Evolutionary conservation across 2,329 filamentous ascomycete species (phyloP), one percentile per base, ranked within the genome.

Genomic region (Pseudodiploospora longispora): DNA sequence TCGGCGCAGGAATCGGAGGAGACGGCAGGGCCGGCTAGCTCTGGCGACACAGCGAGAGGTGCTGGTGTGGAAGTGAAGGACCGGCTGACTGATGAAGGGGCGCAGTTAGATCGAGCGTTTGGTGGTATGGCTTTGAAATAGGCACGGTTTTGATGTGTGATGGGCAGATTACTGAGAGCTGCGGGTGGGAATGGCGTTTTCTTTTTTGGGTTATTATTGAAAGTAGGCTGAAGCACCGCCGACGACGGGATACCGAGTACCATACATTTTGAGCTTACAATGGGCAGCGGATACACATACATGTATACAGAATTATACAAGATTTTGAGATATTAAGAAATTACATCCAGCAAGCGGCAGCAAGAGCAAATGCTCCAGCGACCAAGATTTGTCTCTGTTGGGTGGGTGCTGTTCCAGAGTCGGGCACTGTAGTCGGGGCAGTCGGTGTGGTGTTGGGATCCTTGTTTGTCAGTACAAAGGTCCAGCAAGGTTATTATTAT

Each of bases 91-190:
- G 73, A 76, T 43, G 65, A 74, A 47, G 77, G 76, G 4, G 74
- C 69, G n/a, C 70, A 78, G 55, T 54, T 81, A 50, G 77, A 81
- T 55, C 66, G 74, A 45, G 76, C 71, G 2, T 81, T 81, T 66
- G 76, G 76, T 2, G 66, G 62, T 3, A 63, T 77, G 61, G 59
- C 47, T 6, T 44, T 70, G 47, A 60, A 58, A 46, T 62, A 54
- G 44, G 27, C 38, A 30, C 10, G n/a, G 19, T 19, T 19, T 19
- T 19, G 19, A 19, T 19, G 19, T 19, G 19, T 19, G 19, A 19
- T 19, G 19, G 19, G 19, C 19, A 19, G 19, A 19, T 19, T 19
- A 19, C 19, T 19, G 19, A 19, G 19, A 19, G 19, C 19, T 19
- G 19, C 3, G 19, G 19, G 19, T 19, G 19, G 19, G 19, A 19